Conservation (phyloP, 2,329 filamentous ascomycete genomes). For the Fusarium robinianum region DNA sequence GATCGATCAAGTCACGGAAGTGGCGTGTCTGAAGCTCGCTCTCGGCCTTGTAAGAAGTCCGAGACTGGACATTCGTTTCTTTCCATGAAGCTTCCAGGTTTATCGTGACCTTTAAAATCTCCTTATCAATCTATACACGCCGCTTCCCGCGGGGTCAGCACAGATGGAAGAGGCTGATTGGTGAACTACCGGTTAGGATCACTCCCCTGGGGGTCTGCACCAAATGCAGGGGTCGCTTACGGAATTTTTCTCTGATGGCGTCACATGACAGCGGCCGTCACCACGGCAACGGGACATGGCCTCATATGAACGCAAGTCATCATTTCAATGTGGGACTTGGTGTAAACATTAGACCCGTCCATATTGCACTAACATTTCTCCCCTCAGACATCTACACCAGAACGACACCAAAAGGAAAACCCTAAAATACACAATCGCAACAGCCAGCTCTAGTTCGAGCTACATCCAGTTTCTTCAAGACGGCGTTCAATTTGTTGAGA, state of each 20-base stretch:
- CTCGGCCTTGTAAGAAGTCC: conserved; percentile 17
- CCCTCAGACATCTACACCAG: background rate
- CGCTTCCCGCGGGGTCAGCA: conserved; percentile 30
- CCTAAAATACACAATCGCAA: conserved; percentile 20
- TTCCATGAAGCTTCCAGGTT: conserved; percentile 25
- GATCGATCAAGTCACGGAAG: conserved; percentile 11
- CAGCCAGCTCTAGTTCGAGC: conserved; percentile 17
- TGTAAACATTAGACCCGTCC: conserved; percentile 33
- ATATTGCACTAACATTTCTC: conserved; percentile 9
- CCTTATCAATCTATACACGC: conserved; percentile 26
- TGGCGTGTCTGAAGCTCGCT: conserved; percentile 28
- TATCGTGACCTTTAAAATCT: conserved; percentile 26
- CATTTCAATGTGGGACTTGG: conserved; percentile 25
- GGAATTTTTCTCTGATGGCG: conserved; percentile 3
- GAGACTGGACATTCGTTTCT: conserved; percentile 21
- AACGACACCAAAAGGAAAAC: conserved; percentile 9
- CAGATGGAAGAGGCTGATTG: conserved; percentile 22
- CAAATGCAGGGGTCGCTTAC: background rate
- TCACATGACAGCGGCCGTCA: conserved; percentile 32
- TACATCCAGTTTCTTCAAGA: no score
- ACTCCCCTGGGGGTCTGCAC: conserved; percentile 18
- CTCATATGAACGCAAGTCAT: conserved; percentile 12
- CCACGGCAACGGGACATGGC: conserved; percentile 27
- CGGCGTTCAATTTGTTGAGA: no score
- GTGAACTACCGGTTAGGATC: conserved; percentile 7